Percentiles rank a stretch among this genome's conserved stretches.
These are phyloP conservation scores for Skeletonema potamos DNA, from an alignment of 108 stramenopile genomes.

Conservation along the genomic window DNA sequence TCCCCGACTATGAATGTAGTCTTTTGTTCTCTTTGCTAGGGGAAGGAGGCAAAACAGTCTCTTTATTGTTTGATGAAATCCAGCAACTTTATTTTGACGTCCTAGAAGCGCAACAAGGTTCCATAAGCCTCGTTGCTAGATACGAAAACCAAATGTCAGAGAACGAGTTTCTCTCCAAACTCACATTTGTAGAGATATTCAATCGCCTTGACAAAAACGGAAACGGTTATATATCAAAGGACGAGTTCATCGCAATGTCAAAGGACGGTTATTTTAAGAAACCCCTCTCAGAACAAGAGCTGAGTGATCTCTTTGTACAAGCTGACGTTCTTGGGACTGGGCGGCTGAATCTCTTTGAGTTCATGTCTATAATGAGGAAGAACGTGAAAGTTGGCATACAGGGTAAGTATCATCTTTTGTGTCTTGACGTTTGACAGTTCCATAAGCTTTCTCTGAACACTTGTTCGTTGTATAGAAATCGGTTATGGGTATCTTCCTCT, in stretches of 20 bases:
- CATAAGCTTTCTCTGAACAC: too few relatives aligned
- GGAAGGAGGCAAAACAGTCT: constrained; percentile 11
- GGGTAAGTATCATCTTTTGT: too few relatives aligned
- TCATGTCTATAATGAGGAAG: constrained; percentile 45
- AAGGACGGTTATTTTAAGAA: constrained; percentile 29
- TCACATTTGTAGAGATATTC: constrained; percentile 48
- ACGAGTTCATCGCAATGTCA: constrained; percentile 35
- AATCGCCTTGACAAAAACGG: constrained; percentile 29
- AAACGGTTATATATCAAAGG: constrained; percentile 29
- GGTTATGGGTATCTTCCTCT: constrained; percentile 46
- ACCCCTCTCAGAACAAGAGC: constrained; percentile 26
- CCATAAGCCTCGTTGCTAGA: not conserved
- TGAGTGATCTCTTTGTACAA: constrained; percentile 17
- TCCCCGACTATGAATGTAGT: constrained; percentile 16
- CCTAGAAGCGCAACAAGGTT: constrained; percentile 14
- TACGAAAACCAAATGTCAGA: constrained; percentile 7
- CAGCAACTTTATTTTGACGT: constrained; percentile 37
- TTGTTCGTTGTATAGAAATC: too few relatives aligned
- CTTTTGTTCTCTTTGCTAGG: constrained; percentile 7
- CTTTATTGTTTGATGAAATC: constrained; percentile 28
- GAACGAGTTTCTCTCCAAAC: constrained; percentile 32
- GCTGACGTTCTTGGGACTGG: constrained; percentile 28
- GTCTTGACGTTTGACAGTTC: too few relatives aligned
- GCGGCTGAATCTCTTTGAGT: constrained; percentile 41
- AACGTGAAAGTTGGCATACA: constrained; percentile 43